phyloP scores from a whole-genome alignment of 2,329 filamentous ascomycete genomes.

The Aspergillus ochraceus region DNA sequence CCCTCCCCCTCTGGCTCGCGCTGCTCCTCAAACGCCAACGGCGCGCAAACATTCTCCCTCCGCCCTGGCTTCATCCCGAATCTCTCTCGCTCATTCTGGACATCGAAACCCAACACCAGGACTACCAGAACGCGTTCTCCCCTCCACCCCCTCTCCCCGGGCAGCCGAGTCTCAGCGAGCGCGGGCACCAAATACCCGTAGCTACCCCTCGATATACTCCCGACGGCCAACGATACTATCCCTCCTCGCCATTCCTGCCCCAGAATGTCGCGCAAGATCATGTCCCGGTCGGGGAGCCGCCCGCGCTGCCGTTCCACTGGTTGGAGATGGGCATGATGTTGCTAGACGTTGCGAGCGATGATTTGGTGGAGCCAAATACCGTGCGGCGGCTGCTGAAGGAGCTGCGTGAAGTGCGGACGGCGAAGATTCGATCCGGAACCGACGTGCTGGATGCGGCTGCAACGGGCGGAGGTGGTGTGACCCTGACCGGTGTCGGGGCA shows the following conservation, averaged over 20 bases:
- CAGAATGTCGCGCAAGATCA: constrained; percentile 70
- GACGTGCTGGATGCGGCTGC: constrained; percentile 62
- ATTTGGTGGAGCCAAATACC: constrained; percentile 71
- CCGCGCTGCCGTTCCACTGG: constrained; percentile 84
- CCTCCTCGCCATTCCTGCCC: constrained; percentile 74
- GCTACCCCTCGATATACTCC: constrained; percentile 36
- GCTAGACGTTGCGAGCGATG: constrained; percentile 80
- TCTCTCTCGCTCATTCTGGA: constrained; percentile 76
- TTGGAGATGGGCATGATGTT: constrained; percentile 86
- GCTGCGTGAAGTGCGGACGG: constrained; percentile 81
- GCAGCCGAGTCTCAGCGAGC: constrained; percentile 30
- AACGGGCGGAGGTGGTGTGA: constrained; percentile 62
- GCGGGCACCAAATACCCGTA: constrained; percentile 21
- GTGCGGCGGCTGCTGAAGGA: constrained; percentile 76
- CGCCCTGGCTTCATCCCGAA: constrained; percentile 79
- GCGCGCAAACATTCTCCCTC: constrained; percentile 87
- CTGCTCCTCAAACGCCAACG: constrained; percentile 91
- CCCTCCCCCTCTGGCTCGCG: constrained; percentile 90
- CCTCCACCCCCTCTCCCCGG: constrained; percentile 70
- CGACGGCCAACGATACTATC: constrained; percentile 40
- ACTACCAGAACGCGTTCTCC: constrained; percentile 69
- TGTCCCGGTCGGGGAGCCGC: constrained; percentile 41
- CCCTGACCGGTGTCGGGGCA: constrained; percentile 78
- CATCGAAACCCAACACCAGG: constrained; percentile 68
- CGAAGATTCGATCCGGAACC: constrained; percentile 79